Base-by-base conservation (phyloP, 139 green algal genomes). In the Chlorella sp. region DNA sequence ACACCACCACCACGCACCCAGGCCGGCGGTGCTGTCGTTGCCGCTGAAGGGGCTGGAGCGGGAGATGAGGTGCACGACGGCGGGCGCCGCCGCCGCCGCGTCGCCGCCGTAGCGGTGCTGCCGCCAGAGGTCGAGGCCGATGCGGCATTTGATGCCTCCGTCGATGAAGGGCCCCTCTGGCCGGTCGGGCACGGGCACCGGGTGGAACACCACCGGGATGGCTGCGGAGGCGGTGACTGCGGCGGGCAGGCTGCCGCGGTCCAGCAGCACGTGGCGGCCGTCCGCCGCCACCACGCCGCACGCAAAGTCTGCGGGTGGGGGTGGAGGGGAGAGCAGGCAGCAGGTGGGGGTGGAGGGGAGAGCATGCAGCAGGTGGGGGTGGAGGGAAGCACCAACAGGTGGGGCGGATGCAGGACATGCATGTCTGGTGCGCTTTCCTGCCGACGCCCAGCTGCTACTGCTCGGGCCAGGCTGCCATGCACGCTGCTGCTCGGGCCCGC, bases 201-300 rank as follows among this genome's bases (percentile, higher is more conserved):
- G 78, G 11, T 88, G 46, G 73, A 98, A 98, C 0, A 98, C 70
- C 34, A 96, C 87, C 16, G 95, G 95, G 70, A 98, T 97, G 60
- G 95, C 95, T 1, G 94, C 95, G 4, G 93, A 97, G 5, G 95
- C 95, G 58, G 90, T 95, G 32, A 98, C 94, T 6, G 95, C 94
- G 77, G 96, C 93, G 22, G 95, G 92, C 64, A 98, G 89, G 32
- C 90, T 85, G 48, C 95, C 95, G 41, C 82, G 91, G 86, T 97
- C 90, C 19, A 98, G 90, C 38, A 97, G 69, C 73, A 87, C 28
- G 82, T 98, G 89, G 77, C 84, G 30, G 3, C 94, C 94, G 19
- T 93, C 77, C 28, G 82, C 36, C 36, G 67, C 78, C 20, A 96
- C 89, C 32, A 97, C 94, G 32, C 90, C 92, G 26, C 93, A 90